Base-by-base conservation (phyloP, 148 eudicot species). In the Amaranthus palmeri region DNA sequence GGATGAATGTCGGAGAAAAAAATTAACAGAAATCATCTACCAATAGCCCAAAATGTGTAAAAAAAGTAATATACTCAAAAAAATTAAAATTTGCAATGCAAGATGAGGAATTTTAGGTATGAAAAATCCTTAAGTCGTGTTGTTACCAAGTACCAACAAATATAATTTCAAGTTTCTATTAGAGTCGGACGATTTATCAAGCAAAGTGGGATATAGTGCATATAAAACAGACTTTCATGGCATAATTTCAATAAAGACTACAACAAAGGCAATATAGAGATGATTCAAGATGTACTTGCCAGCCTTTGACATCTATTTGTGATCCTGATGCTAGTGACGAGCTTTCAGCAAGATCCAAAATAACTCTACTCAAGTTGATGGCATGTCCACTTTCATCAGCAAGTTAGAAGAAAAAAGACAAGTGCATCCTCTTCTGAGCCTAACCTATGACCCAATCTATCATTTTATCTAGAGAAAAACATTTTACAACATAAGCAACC, bases 371-470 rank as follows among this genome's bases (percentile, higher is more conserved):
- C 78, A 88, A 57, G 77, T 77, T 83, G 57, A 92, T 77, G 77
- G 87, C 81, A 71, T 84, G 80, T 71, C 88, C 89, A 62, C 80
- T 86, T 84, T 92, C 99, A 86, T 95, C 96, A 63, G 93, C 99
- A 77, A 95, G 76, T 75, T 95, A 95, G 78, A 95, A 92, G 85
- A 95, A 95, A 69, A 92, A 81, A 82, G 92, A 43, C 79, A 86
- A 67, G 70, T 71, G 59, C 70, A 65, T 86, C 96, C 67, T 80
- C 90, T 70, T 75, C 72, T 56, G 70, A 70, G 76, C 81, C 75
- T 61, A 74, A 74, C 70, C 90, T 84, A 80, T 52, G 48, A 77
- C 65, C 47, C 70, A 79, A 65, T 25, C 36, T 48, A 67, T 11
- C 45, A 56, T 57, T 2, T 8, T 11, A 58, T 51, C 11, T 43